Evolutionary conservation across 2,329 filamentous ascomycete genomes (phyloP).

Genomic region (Fusarium virguliforme): DNA sequence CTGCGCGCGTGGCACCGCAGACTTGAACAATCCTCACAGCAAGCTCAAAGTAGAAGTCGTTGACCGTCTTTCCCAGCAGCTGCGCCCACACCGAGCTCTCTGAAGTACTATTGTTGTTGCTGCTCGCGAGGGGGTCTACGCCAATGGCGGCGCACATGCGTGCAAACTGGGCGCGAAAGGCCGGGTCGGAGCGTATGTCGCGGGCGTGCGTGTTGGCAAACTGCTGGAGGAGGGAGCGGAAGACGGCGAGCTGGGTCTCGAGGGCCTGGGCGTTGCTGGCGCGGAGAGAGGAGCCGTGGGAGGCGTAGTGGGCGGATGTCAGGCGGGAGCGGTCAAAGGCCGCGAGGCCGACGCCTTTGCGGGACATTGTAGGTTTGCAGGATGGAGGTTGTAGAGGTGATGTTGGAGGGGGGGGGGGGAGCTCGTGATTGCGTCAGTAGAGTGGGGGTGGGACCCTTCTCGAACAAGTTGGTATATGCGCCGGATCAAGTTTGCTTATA

Average conservation of each 20-base stretch:
- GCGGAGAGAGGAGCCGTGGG: slow-evolving; percentile 90
- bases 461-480: not conserved
- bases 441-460: not conserved
- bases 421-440: slow-evolving; percentile 43
- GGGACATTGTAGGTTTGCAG: slow-evolving; percentile 64
- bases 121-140: slow-evolving; percentile 86
- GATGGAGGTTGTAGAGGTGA: not conserved
- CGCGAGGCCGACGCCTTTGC: slow-evolving; percentile 90
- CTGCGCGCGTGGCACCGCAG: slow-evolving; percentile 85
- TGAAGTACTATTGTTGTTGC: slow-evolving; percentile 46
- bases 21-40: slow-evolving; percentile 96
- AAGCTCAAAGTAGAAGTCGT: slow-evolving; percentile 99
- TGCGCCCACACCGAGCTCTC: slow-evolving; percentile 88
- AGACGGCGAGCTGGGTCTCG: slow-evolving; percentile 93
- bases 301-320: slow-evolving; percentile 90
- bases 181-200: slow-evolving; percentile 95
- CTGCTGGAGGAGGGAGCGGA: slow-evolving; percentile 94
- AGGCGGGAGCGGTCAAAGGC: slow-evolving; percentile 90
- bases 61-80: slow-evolving; percentile 90
- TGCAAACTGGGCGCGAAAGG: slow-evolving; percentile 96
- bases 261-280: slow-evolving; percentile 87
- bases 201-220: slow-evolving; percentile 96
- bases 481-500: not conserved
- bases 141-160: slow-evolving; percentile 99
- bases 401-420: slow-evolving; percentile 28